phyloP scores from a whole-genome alignment of 1,139 yeast species.

The Blastobotrys proliferans region DNA sequence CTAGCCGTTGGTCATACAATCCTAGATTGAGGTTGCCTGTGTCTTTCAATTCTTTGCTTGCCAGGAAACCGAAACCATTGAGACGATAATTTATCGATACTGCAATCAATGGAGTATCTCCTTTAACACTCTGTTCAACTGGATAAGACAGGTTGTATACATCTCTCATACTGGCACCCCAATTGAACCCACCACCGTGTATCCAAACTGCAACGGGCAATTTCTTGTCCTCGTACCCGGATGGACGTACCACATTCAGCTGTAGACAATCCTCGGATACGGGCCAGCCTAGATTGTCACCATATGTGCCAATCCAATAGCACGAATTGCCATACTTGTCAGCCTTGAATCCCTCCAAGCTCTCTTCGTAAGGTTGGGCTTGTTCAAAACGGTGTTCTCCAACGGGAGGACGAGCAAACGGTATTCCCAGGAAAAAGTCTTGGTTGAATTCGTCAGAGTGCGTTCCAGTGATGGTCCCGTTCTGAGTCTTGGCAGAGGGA shows the following conservation, averaged over 20 bases:
- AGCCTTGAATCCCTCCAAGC: conserved; percentile 14
- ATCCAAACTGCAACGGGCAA: conserved; percentile 37
- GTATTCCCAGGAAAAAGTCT: conserved; percentile 22
- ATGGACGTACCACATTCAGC: conserved; percentile 23
- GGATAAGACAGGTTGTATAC: conserved; percentile 10
- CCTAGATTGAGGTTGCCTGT: conserved; percentile 31
- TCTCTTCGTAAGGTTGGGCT: conserved; percentile 10
- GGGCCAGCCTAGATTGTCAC: conserved; percentile 4
- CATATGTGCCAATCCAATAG: conserved; percentile 5
- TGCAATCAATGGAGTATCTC: conserved; percentile 31
- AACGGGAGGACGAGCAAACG: conserved; percentile 27
- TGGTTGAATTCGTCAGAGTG: conserved; percentile 4
- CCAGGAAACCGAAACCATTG: conserved; percentile 34
- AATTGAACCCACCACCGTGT: conserved; percentile 36
- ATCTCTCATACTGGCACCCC: conserved; percentile 12
- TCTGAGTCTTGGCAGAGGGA: not conserved
- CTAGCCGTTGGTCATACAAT: conserved; percentile 35
- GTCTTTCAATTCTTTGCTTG: conserved; percentile 27
- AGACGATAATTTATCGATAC: conserved; percentile 38
- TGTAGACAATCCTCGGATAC: conserved; percentile 26
- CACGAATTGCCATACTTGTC: conserved; percentile 15
- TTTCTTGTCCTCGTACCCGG: conserved; percentile 8
- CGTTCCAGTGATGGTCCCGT: conserved; percentile 2
- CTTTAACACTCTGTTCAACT: conserved; percentile 13
- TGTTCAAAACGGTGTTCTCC: conserved; percentile 22